Evolutionary conservation across 192 early-diverging fungal genomes (phyloP), one percentile per base, ranked within the genome.

Genomic region (Kappamyces sp.): DNA sequence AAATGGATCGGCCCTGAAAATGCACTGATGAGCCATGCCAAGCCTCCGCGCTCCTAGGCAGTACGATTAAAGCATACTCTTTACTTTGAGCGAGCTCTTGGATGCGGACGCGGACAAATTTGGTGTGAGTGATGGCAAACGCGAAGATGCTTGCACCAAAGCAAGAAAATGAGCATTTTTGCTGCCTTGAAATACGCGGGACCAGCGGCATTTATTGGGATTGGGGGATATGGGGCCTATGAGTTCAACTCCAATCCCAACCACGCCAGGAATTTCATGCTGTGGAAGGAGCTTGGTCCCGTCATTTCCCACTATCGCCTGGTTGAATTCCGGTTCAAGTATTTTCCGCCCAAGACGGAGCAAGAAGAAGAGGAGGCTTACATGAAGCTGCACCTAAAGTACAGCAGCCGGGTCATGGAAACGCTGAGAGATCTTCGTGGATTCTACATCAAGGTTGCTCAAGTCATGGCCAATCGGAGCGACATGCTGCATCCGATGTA

Each of bases 1-100:
- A 66, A 66, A 52, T 79, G 77, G 77, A 34, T 64, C 11, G 36
- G 41, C 34, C 71, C 66, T 2, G 63, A 67, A 11, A 69, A 65
- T 35, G 71, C 66, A 4, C 61, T 68, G 6, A 55, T 32, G 37
- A 22, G 54, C 32, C 36, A 39, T 22, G 22, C 22, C 22, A 22
- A 22, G 22, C 22, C 22, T 22, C 22, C 22, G 22, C 22, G 22
- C 22, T 22, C 22, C 22, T 22, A 22, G 22, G 22, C 22, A 22
- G 22, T 22, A 22, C 22, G 22, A 22, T 22, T 22, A 22, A 22
- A 22, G 22, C 22, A 22, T 22, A 22, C 22, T 22, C 22, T 22
- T 22, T 22, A 22, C 22, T 22, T 22, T 22, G 22, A 22, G 22
- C 22, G 22, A 22, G 22, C 22, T 22, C 22, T 22, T 22, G 22